These are phyloP conservation scores for Dendrostoma leiphaemia DNA, from an alignment of 2,329 filamentous ascomycete genomes.

Conservation along the genomic window DNA sequence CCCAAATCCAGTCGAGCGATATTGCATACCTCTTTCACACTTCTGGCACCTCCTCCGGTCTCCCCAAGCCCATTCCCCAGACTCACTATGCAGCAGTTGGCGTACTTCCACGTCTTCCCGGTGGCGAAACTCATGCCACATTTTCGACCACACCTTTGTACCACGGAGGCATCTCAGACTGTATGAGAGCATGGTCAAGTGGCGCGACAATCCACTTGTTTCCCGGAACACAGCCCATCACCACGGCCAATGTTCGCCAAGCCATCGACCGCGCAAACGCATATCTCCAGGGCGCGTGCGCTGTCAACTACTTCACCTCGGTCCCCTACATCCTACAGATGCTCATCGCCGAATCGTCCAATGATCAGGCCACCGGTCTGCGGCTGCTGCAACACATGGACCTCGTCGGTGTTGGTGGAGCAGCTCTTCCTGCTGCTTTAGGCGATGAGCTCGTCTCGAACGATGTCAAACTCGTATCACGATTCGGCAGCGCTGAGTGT, in stretches of 20 bases:
- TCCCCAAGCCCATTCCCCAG: conserved; percentile 62
- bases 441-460: conserved; percentile 51
- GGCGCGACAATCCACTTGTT: conserved; percentile 61
- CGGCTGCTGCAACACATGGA: conserved; percentile 48
- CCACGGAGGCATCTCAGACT: conserved; percentile 63
- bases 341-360: conserved; percentile 33
- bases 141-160: conserved; percentile 67
- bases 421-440: conserved; percentile 50
- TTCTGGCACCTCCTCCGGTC: conserved; percentile 62
- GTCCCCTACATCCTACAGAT: conserved; percentile 59
- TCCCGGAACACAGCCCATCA: conserved; percentile 57
- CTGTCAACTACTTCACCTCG: conserved; percentile 57
- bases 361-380: conserved; percentile 37
- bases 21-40: conserved; percentile 61
- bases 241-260: conserved; percentile 47
- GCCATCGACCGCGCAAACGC: conserved; percentile 40
- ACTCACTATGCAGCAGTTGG: conserved; percentile 53
- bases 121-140: conserved; percentile 40
- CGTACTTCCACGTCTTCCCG: conserved; percentile 47
- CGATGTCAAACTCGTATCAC: conserved; percentile 56
- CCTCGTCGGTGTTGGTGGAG: conserved; percentile 63
- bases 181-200: conserved; percentile 61
- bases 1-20: conserved; percentile 24
- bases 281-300: conserved; percentile 18
- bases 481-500: conserved; percentile 66